These are phyloP conservation scores for Annulohypoxylon stygium DNA, from an alignment of 495 filamentous ascomycete species.

Conservation along the genomic window DNA sequence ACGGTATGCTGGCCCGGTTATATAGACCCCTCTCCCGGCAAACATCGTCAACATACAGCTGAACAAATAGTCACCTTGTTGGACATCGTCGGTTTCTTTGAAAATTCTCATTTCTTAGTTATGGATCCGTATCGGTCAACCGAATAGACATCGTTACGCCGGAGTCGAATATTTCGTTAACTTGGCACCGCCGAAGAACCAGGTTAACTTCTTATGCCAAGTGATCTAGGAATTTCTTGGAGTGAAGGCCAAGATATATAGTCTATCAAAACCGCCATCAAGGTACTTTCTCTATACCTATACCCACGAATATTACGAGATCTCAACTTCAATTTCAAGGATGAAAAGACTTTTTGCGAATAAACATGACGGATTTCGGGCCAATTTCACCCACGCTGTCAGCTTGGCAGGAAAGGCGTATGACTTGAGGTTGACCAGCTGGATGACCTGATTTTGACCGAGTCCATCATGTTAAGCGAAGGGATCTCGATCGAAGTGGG, in stretches of 20 bases:
- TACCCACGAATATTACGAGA: neutral
- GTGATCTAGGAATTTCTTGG: slow-evolving; percentile 18
- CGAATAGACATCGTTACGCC: neutral
- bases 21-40: neutral
- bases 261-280: slow-evolving; percentile 32
- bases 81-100: slow-evolving; percentile 9
- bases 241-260: slow-evolving; percentile 39
- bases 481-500: no score
- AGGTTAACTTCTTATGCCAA: slow-evolving; percentile 30
- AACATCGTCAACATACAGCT: neutral
- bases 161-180: slow-evolving; percentile 18
- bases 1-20: slow-evolving; percentile 4
- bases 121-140: neutral
- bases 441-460: neutral
- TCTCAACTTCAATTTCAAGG: neutral
- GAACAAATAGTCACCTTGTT: slow-evolving; percentile 10
- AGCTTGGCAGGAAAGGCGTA: slow-evolving; percentile 15
- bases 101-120: neutral
- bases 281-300: slow-evolving; percentile 17
- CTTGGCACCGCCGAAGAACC: slow-evolving; percentile 26
- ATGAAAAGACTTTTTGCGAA: neutral
- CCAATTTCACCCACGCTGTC: neutral
- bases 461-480: neutral
- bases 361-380: neutral
- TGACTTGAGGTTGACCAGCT: neutral